A percentile compares a stretch with the other conserved stretches of the same genome.
These are phyloP conservation scores for Silene conica DNA, from an alignment of 148 eudicot genomes.

Conservation along the genomic window DNA sequence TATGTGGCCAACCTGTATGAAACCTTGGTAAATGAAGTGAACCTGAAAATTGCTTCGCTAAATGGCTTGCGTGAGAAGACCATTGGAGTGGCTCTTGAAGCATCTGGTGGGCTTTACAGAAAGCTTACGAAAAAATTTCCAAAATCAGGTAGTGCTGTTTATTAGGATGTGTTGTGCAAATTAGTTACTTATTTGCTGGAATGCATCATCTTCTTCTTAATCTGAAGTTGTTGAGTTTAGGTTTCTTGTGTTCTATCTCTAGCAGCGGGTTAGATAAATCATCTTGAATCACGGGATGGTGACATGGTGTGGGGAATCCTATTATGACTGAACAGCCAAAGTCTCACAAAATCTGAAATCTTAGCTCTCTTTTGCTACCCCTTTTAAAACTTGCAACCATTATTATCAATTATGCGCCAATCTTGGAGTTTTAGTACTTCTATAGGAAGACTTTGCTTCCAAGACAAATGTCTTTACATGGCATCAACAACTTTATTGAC, in stretches of 20 bases:
- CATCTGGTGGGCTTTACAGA: constrained; percentile 94
- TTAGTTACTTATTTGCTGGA: background rate
- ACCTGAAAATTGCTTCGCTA: constrained; percentile 54
- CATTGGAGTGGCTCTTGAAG: constrained; percentile 93
- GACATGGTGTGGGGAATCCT: background rate
- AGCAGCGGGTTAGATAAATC: background rate
- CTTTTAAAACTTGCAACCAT: background rate
- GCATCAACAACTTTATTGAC: background rate
- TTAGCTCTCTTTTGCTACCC: background rate
- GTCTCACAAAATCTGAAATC: background rate
- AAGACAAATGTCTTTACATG: background rate
- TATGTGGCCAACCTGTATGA: constrained; percentile 92
- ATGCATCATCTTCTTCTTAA: background rate
- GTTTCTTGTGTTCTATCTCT: background rate
- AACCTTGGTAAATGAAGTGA: constrained; percentile 75
- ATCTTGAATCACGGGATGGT: background rate
- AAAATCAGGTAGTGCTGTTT: constrained; percentile 53
- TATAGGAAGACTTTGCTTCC: background rate
- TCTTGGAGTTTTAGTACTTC: background rate
- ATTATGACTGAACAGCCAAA: background rate
- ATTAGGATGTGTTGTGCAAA: background rate
- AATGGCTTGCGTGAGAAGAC: constrained; percentile 82
- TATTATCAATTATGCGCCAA: background rate
- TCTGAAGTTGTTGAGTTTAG: background rate
- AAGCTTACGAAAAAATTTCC: constrained; percentile 83